Percentiles rank a stretch among this genome's conserved stretches.
Conservation (phyloP, 2,329 filamentous ascomycete genomes). For the Cytospora leucostoma region DNA sequence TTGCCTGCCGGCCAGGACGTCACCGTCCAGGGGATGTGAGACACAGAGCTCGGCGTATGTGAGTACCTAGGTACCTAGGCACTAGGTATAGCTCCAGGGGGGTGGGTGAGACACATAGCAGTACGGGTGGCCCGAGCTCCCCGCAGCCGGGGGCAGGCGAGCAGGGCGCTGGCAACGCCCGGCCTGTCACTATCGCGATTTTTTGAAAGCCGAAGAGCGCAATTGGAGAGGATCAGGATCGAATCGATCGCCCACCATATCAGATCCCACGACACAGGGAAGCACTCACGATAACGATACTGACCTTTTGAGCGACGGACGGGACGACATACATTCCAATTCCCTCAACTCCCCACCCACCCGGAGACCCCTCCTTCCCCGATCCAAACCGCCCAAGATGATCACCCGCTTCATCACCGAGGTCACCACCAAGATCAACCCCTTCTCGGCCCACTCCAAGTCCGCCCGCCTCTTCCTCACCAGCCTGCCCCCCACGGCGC, state of each 20-base stretch:
- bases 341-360: neutral
- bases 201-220: neutral
- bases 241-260: neutral
- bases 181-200: neutral
- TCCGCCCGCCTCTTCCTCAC: constrained; percentile 87
- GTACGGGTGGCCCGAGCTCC: neutral
- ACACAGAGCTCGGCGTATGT: neutral
- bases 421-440: constrained; percentile 86
- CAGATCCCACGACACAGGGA: neutral
- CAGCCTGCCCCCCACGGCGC: constrained; percentile 77
- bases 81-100: neutral
- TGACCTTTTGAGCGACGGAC: neutral
- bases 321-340: neutral
- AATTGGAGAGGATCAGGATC: neutral
- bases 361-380: constrained; percentile 4
- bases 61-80: too few species aligned
- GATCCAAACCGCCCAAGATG: constrained; percentile 53
- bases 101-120: neutral
- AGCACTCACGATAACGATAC: neutral
- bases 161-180: neutral
- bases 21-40: neutral
- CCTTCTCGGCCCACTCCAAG: constrained; percentile 78
- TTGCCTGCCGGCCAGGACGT: constrained; percentile 11
- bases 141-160: neutral
- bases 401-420: constrained; percentile 85